phyloP scores from a whole-genome alignment of 2,329 filamentous ascomycete genomes.

The Coniella vitis region DNA sequence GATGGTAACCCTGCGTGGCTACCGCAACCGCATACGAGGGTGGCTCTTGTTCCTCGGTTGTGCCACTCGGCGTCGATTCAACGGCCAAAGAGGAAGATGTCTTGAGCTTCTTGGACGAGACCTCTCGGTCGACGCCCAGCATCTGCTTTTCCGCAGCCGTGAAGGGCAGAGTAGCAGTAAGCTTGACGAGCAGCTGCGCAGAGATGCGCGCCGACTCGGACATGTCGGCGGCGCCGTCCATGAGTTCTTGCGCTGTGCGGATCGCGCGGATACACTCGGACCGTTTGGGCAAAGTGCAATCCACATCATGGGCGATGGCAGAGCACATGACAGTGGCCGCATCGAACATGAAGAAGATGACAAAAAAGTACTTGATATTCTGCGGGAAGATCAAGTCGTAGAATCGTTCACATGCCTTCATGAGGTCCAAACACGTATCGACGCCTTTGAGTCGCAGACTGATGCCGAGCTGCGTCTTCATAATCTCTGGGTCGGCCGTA shows the following conservation, averaged over 20 bases:
- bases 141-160: slow-evolving; percentile 3
- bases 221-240: slow-evolving; percentile 8
- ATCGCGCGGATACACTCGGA: slow-evolving; percentile 14
- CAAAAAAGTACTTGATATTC: slow-evolving; percentile 24
- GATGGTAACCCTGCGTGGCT: neutral
- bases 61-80: neutral
- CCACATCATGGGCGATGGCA: slow-evolving; percentile 22
- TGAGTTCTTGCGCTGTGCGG: slow-evolving; percentile 10
- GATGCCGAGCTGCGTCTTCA: slow-evolving; percentile 17
- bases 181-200: slow-evolving; percentile 8
- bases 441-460: slow-evolving; percentile 21
- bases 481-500: slow-evolving; percentile 18
- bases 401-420: slow-evolving; percentile 16
- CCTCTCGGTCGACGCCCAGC: neutral
- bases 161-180: slow-evolving; percentile 6
- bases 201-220: slow-evolving; percentile 14
- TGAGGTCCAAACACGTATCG: slow-evolving; percentile 19
- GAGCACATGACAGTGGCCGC: slow-evolving; percentile 24
- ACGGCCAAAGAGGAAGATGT: neutral
- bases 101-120: slow-evolving; percentile 6
- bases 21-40: neutral
- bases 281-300: slow-evolving; percentile 21
- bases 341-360: slow-evolving; percentile 27
- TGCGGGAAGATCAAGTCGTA: slow-evolving; percentile 19
- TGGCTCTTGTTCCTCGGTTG: neutral